Evolutionary conservation across 768 basidiomycete genomes (phyloP).

Genomic region (Daedaleopsis nitida): DNA sequence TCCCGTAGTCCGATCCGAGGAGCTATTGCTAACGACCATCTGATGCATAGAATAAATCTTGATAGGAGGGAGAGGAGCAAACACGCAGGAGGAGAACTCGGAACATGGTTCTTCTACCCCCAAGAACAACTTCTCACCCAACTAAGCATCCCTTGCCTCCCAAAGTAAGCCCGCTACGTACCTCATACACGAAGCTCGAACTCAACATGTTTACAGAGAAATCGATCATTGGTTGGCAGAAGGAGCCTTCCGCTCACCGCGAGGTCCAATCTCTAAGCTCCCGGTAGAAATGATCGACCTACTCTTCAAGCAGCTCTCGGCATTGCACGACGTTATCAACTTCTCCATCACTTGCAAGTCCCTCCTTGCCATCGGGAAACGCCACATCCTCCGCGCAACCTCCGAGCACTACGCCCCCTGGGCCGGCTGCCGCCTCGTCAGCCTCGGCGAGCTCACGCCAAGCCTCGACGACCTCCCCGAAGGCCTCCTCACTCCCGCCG

Average conservation of each 20-base stretch:
- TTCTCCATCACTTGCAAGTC: constrained; percentile 6
- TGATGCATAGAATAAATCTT: not conserved
- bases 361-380: not conserved
- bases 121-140: not conserved
- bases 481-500: constrained; percentile 1
- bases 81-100: not conserved
- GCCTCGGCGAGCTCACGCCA: not conserved
- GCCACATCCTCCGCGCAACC: not conserved
- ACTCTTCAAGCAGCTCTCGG: not conserved
- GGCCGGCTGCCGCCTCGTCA: not conserved
- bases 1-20: not conserved
- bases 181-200: not conserved
- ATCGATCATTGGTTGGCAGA: not conserved
- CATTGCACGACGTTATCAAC: not conserved
- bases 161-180: not conserved
- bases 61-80: constrained; percentile 1
- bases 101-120: constrained; percentile 4
- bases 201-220: not conserved
- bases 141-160: not conserved
- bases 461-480: not conserved
- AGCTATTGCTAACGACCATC: not conserved
- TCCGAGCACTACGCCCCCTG: constrained; percentile 1
- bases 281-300: not conserved
- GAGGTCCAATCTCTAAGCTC: not conserved
- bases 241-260: not conserved